phyloP scores from a whole-genome alignment of 768 basidiomycete genomes.

The Suillus clintonianus region DNA sequence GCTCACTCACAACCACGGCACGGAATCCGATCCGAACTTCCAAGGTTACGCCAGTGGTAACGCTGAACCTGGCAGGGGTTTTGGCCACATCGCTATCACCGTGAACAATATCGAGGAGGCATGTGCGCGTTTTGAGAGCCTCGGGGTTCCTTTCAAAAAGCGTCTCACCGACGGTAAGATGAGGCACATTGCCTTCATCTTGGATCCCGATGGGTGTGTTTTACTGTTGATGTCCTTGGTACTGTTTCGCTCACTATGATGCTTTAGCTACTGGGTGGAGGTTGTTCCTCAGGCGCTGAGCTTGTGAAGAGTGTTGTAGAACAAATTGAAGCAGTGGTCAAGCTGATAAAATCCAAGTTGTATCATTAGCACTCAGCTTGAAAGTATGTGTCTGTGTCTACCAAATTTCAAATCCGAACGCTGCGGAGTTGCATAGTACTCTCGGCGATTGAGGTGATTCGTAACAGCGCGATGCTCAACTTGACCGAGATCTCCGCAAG shows the following conservation, averaged over 20 bases:
- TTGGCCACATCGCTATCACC: constrained; percentile 88
- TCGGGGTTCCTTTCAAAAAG: constrained; percentile 88
- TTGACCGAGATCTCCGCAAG: neutral
- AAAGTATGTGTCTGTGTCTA: neutral
- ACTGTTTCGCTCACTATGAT: constrained; percentile 1
- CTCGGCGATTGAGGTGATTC: neutral
- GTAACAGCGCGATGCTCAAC: neutral
- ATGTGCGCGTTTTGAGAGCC: constrained; percentile 78
- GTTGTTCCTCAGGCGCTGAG: constrained; percentile 41
- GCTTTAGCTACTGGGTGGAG: constrained; percentile 60
- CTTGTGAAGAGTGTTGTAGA: constrained; percentile 16
- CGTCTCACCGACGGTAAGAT: constrained; percentile 83
- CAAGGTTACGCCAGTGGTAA: constrained; percentile 88
- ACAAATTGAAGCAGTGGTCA: neutral
- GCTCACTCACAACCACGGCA: constrained; percentile 88
- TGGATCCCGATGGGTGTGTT: constrained; percentile 80
- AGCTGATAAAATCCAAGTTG: neutral
- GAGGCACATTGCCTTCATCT: constrained; percentile 79
- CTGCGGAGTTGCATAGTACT: neutral
- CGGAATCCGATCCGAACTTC: constrained; percentile 77
- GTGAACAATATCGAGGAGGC: constrained; percentile 83
- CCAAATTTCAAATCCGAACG: neutral
- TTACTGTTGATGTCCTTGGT: neutral
- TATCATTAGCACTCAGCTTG: neutral
- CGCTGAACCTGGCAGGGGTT: constrained; percentile 71